Base-by-base conservation (phyloP, 1,139 yeast genomes). In the Zygosaccharomyces pseudobailii region DNA sequence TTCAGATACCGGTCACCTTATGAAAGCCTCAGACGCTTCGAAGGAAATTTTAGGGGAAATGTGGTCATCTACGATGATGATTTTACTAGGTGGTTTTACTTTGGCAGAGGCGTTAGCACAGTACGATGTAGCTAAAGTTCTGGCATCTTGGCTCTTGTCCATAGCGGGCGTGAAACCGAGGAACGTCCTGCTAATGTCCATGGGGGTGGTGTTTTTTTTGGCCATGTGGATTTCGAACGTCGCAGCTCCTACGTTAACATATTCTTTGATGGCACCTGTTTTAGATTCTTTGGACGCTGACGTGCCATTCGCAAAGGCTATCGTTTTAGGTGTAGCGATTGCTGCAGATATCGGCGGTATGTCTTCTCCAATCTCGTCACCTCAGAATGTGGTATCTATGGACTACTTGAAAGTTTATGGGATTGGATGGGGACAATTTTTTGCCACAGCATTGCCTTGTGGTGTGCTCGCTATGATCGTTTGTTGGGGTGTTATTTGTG, bases 341-440 rank as follows among this genome's bases (percentile, higher is more conserved):
- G 82, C 87, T 6, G 82, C 87, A 7, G 82, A 84, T 60, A 69
- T 82, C 41, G 89, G 87, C 32, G 90, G 90, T 56, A 81, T 84
- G 87, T 80, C 88, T 0, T 80, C 87, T n/a, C 90, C 90, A n/a
- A 84, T 84, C 52, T 82, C 89, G 0, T 82, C 87, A 4, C 90
- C 90, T 1, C 90, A 84, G 62, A 84, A 84, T 55, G 82, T 84
- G 69, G 80, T 84, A 50, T 87, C 88, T 2, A 80, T 83, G 70
- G 81, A 82, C 42, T 78, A 82, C 40, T 73, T 84, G 74, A 73
- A 74, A 9, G 82, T 84, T 0, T 80, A 76, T 52, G 86, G 85
- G 21, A 63, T 71, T 36, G 78, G 84, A 3, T 84, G 90, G 90
- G 87, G 87, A 42, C 82, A 82, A 61, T 84, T 87, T 83, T 80